Percentiles rank a stretch among this genome's conserved stretches.
phyloP scores from a whole-genome alignment of 306 rosid genomes.

The Vigna reflexopilosa region DNA sequence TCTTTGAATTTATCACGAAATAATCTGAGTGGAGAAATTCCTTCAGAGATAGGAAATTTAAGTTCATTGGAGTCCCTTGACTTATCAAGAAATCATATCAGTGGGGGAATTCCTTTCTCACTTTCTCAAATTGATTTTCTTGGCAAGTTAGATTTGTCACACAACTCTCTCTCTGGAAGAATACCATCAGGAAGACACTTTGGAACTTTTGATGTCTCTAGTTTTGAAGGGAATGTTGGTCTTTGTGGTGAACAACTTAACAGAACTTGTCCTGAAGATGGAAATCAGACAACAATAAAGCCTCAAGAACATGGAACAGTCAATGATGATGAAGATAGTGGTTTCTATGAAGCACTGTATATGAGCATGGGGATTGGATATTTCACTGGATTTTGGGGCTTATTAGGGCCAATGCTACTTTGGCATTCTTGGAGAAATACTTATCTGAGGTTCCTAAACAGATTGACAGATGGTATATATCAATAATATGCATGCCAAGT shows the following conservation, averaged over 20 bases:
- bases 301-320: too few relatives aligned
- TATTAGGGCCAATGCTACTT: background rate
- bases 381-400: constrained; percentile 20
- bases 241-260: constrained; percentile 33
- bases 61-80: background rate
- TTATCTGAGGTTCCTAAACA: background rate
- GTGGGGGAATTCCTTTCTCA: background rate
- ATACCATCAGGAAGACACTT: background rate
- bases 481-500: too few relatives aligned
- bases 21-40: background rate
- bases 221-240: constrained; percentile 15
- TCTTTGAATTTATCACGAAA: constrained; percentile 39
- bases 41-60: background rate
- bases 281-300: background rate
- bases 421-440: constrained; percentile 10
- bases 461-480: too few relatives aligned
- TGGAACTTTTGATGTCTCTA: background rate
- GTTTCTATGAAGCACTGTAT: constrained; percentile 10
- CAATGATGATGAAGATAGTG: background rate
- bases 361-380: constrained; percentile 29
- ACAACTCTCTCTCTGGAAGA: constrained; percentile 11
- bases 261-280: background rate
- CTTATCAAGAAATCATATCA: constrained; percentile 1
- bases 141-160: background rate
- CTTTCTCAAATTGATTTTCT: background rate